These are phyloP conservation scores for Hyphopichia fennica DNA, from an alignment of 1,139 yeast species.

Conservation along the genomic window DNA sequence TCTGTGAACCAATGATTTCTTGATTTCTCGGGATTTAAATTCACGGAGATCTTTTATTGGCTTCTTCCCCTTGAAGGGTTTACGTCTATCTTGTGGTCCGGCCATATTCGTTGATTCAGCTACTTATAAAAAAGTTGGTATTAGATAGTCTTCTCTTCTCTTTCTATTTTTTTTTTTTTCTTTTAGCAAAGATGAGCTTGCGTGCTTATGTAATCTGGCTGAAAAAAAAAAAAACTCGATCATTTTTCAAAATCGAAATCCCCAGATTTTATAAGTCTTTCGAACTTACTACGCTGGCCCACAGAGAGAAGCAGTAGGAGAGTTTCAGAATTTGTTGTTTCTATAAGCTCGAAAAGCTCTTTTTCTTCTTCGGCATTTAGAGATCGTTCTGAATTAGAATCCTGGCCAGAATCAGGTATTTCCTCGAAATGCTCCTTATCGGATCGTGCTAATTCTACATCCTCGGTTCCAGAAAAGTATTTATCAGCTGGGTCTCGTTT, in stretches of 20 bases:
- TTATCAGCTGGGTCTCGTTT: too few species aligned
- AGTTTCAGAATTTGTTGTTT: constrained; percentile 4
- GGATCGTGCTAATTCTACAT: too few species aligned
- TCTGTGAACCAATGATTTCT: constrained; percentile 72
- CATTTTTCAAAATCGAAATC: not conserved
- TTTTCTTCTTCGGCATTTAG: constrained; percentile 7
- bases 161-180: not conserved
- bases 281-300: constrained; percentile 8
- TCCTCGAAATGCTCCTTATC: not conserved
- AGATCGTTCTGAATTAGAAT: constrained; percentile 7
- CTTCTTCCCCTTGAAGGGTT: constrained; percentile 17
- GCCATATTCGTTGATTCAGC: constrained; percentile 3
- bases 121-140: not conserved
- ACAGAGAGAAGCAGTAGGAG: constrained; percentile 6
- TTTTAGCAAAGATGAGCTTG: constrained; percentile 9
- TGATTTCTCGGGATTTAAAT: constrained; percentile 58
- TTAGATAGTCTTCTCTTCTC: not conserved
- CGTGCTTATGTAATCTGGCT: constrained; percentile 7
- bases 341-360: constrained; percentile 6
- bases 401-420: not conserved
- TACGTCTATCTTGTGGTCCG: constrained; percentile 5
- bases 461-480: too few species aligned
- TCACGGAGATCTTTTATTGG: constrained; percentile 41
- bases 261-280: not conserved
- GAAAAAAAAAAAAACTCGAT: not conserved